phyloP scores from a whole-genome alignment of 2,329 filamentous ascomycete species.

The Parastagonospora nodorum region DNA sequence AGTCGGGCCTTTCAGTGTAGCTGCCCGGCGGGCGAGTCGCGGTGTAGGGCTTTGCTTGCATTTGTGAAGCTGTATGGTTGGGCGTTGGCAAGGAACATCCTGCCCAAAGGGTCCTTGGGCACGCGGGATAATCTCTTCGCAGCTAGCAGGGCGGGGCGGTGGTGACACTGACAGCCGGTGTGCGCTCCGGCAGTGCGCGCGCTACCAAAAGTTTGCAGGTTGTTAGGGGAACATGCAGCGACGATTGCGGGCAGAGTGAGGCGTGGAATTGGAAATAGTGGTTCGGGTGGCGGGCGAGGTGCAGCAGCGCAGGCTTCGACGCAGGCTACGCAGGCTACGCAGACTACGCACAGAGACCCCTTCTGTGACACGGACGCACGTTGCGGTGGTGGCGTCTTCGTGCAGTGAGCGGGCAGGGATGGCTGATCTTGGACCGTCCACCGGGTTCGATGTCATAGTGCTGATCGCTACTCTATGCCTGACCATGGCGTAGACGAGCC shows the following conservation, averaged over 20 bases:
- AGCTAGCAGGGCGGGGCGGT: constrained; percentile 13
- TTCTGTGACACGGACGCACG: not conserved
- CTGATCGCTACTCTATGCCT: not conserved
- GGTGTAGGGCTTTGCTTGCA: constrained; percentile 8
- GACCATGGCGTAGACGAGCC: not conserved
- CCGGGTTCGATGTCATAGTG: not conserved
- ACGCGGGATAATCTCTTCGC: constrained; percentile 4
- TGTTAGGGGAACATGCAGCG: not conserved
- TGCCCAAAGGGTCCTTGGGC: constrained; percentile 16
- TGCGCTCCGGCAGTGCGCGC: not conserved
- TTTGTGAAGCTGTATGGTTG: constrained; percentile 4
- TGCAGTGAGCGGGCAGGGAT: not conserved
- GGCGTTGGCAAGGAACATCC: constrained; percentile 15
- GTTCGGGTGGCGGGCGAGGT: no score
- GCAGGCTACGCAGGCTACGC: not conserved
- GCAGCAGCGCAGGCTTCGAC: not conserved
- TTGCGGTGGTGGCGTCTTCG: not conserved
- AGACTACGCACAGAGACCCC: not conserved
- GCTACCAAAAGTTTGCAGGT: not conserved
- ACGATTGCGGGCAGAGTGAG: not conserved
- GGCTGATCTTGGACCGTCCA: not conserved
- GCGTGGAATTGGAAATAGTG: not conserved
- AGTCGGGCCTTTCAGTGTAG: constrained; percentile 14
- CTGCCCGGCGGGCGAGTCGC: constrained; percentile 16
- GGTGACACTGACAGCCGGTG: constrained; percentile 12